These are phyloP conservation scores for Stephania cephalantha DNA, from an alignment of 164 flowering plant species.

Conservation along the genomic window DNA sequence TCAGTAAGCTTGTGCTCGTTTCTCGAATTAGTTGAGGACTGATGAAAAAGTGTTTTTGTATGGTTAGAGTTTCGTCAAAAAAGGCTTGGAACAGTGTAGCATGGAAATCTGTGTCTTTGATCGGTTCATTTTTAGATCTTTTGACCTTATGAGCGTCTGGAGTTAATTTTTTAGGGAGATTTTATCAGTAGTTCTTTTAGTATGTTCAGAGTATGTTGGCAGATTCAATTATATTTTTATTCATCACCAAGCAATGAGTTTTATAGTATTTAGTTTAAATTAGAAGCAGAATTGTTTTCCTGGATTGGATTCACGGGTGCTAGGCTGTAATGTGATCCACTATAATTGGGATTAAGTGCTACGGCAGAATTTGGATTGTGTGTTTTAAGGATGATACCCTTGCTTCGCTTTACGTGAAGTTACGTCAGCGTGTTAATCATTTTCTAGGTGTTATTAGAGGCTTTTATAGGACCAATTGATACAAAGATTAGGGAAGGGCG, in stretches of 20 bases:
- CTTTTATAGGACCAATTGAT: too few species aligned
- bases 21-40: neutral
- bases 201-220: neutral
- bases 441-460: too few species aligned
- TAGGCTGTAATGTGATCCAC: too few species aligned
- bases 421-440: neutral
- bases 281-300: too few species aligned
- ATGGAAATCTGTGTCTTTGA: neutral
- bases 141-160: neutral
- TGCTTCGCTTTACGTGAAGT: neutral
- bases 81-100: neutral
- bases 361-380: too few species aligned
- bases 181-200: neutral
- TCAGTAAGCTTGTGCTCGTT: neutral
- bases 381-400: too few species aligned
- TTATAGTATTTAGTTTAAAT: too few species aligned
- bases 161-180: neutral
- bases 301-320: too few species aligned
- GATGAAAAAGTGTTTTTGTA: neutral
- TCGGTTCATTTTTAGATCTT: neutral
- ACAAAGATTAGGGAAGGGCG: too few species aligned
- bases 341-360: too few species aligned
- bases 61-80: neutral
- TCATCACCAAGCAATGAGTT: too few species aligned
- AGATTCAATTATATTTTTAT: too few species aligned